Base-by-base conservation (phyloP, 2,329 filamentous ascomycete genomes). In the Rosellinia necatrix region DNA sequence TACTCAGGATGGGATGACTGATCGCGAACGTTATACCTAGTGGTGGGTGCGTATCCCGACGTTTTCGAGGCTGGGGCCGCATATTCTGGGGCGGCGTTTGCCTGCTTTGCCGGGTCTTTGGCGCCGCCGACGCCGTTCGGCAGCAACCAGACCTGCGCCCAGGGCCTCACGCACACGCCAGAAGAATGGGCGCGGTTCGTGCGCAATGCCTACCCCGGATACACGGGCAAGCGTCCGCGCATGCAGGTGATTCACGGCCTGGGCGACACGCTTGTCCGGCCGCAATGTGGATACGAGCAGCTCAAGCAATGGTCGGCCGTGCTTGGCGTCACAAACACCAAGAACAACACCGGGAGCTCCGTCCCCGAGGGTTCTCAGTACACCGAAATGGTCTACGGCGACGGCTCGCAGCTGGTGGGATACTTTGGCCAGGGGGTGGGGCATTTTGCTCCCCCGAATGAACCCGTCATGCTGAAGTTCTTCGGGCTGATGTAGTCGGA, bases 241-340 rank as follows among this genome's bases (percentile, higher is more conserved):
- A 64, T 76, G 65, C 64, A 68, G 56, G 71, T 70, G 9, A 74
- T 64, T 56, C 73, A 75, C 40, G 73, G 73, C 13, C 66, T 65
- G 10, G 64, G 58, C n/a, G 74, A 75, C 49, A 60, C 52, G 2
- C 59, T 70, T 6, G 68, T 74, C 9, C 59, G 55, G 12, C 61
- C 64, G 17, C 58, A 64, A 6, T 71, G 70, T 49, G 58, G 60
- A 48, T 35, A 58, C 15, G 66, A 68, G 42, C 59, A 63, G 22
- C 60, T 68, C 19, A 68, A 70, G 53, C 65, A 68, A 59, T 70
- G 58, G 58, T 49, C 49, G 9, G 49, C 54, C 24, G 53, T 60
- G 27, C 13, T 60, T 3, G 47, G 47, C 8, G 13, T 60, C 40
- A 27, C 27, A 7, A 57, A 53, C 7, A 54, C 53, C 34, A 57